These are phyloP conservation scores for Ulota crispa DNA, from an alignment of 225 moss, liverwort and hornwort species.

Conservation along the genomic window DNA sequence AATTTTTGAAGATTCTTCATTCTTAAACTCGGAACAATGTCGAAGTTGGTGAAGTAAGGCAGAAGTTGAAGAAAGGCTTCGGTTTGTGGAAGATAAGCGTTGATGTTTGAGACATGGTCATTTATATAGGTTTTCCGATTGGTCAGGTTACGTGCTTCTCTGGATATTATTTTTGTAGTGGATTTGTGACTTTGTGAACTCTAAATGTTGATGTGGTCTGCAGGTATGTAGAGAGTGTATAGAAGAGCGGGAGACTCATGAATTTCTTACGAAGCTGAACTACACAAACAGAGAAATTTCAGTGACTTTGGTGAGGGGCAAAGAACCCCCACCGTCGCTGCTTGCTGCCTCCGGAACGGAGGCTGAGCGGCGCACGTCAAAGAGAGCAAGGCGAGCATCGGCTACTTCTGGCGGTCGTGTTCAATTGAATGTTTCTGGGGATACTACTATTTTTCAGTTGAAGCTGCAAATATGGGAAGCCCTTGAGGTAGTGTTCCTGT, in stretches of 20 bases:
- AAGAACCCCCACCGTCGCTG: slow-evolving; percentile 91
- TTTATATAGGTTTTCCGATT: not conserved
- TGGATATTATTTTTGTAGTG: not conserved
- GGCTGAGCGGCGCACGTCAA: slow-evolving; percentile 91
- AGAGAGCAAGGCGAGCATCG: slow-evolving; percentile 88
- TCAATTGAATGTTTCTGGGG: slow-evolving; percentile 84
- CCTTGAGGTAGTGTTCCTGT: slow-evolving; percentile 59
- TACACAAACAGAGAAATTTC: slow-evolving; percentile 84
- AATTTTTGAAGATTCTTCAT: not conserved
- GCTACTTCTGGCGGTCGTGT: slow-evolving; percentile 84
- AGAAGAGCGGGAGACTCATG: slow-evolving; percentile 87
- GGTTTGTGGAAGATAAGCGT: not conserved
- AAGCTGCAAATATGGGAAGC: slow-evolving; percentile 99
- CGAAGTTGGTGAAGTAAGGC: slow-evolving; percentile 2
- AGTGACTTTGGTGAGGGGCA: slow-evolving; percentile 91
- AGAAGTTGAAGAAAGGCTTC: not conserved
- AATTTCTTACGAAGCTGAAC: slow-evolving; percentile 76
- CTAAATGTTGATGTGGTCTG: slow-evolving; percentile 29
- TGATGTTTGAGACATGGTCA: not conserved
- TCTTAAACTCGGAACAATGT: not conserved
- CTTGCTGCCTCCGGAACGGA: slow-evolving; percentile 77
- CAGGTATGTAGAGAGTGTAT: slow-evolving; percentile 95
- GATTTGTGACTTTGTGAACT: slow-evolving; percentile 9
- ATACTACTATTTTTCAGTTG: slow-evolving; percentile 89
- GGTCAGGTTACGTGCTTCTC: slow-evolving; percentile 1